Conservation (phyloP, 495 filamentous ascomycete species). For the Coniosporium apollinis region DNA sequence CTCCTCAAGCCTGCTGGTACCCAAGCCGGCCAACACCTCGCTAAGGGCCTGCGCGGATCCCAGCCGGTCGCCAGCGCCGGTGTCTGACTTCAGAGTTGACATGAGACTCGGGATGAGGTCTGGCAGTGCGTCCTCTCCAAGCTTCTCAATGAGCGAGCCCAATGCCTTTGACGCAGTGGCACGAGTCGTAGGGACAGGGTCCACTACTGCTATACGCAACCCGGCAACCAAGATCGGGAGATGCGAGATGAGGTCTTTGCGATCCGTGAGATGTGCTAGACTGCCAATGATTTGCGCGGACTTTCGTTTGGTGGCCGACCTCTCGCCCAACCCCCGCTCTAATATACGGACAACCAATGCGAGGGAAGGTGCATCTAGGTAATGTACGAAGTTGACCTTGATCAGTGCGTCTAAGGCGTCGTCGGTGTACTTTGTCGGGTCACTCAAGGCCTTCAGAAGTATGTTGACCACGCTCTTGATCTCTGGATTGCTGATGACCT, state of each 20-base stretch:
- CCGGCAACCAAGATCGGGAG: slow-evolving; percentile 86
- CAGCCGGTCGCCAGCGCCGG: slow-evolving; percentile 83
- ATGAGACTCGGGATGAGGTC: slow-evolving; percentile 96
- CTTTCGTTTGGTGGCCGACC: slow-evolving; percentile 89
- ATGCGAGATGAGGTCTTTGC: slow-evolving; percentile 82
- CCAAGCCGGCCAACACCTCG: slow-evolving; percentile 89
- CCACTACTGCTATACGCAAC: slow-evolving; percentile 72
- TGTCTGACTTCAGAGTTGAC: slow-evolving; percentile 92
- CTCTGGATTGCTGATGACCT: slow-evolving; percentile 95
- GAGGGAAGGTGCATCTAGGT: slow-evolving; percentile 86
- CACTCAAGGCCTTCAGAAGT: slow-evolving; percentile 87
- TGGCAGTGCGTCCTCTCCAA: slow-evolving; percentile 90
- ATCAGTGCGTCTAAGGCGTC: slow-evolving; percentile 85
- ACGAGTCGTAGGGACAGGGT: slow-evolving; percentile 91
- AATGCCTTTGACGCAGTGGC: slow-evolving; percentile 93
- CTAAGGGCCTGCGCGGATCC: slow-evolving; percentile 94
- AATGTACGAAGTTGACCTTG: slow-evolving; percentile 91
- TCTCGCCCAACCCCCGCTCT: slow-evolving; percentile 75
- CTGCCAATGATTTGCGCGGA: slow-evolving; percentile 93
- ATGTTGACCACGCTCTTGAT: slow-evolving; percentile 81
- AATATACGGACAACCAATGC: slow-evolving; percentile 89
- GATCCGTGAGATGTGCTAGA: slow-evolving; percentile 88
- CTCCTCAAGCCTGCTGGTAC: slow-evolving; percentile 82
- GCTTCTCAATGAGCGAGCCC: slow-evolving; percentile 87
- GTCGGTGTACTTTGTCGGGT: slow-evolving; percentile 94